A percentile compares a stretch with the other conserved stretches of the same genome.
These are phyloP conservation scores for Paratrimastix pyriformis DNA, from an alignment of 78 protist genomes.

Conservation along the genomic window DNA sequence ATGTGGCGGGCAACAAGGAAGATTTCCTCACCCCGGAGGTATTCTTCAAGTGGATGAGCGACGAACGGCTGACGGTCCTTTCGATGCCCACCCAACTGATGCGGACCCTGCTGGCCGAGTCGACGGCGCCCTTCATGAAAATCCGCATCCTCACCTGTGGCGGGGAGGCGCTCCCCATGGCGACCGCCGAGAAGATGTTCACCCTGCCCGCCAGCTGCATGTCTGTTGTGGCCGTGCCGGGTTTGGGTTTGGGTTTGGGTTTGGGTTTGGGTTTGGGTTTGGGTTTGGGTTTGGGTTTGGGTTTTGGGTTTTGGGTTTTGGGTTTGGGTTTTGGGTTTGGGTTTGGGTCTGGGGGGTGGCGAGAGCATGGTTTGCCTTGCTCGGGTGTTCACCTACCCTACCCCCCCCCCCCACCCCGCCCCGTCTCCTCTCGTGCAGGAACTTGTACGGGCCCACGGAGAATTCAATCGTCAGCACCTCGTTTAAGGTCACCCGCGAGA, in stretches of 20 bases:
- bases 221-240: too few relatives aligned
- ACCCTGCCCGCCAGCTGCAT: too few relatives aligned
- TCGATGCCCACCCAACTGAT: not conserved
- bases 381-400: too few relatives aligned
- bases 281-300: too few relatives aligned
- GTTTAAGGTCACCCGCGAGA: not conserved
- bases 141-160: not conserved
- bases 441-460: slow-evolving; percentile 19
- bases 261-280: too few relatives aligned
- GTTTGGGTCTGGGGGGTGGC: too few relatives aligned
- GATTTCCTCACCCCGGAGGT: too few relatives aligned
- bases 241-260: too few relatives aligned
- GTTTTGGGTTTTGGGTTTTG: too few relatives aligned
- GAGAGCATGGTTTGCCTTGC: not conserved
- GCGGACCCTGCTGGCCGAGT: not conserved
- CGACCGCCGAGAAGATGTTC: not conserved
- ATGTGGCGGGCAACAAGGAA: too few relatives aligned
- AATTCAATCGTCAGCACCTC: not conserved
- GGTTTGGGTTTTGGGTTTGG: too few relatives aligned
- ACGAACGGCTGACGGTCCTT: not conserved
- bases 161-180: not conserved
- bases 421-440: not conserved
- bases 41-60: not conserved
- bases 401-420: too few relatives aligned
- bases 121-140: not conserved